Conservation (phyloP, 371 early-diverging fungal genomes). For the Haplosporangium sp. region DNA sequence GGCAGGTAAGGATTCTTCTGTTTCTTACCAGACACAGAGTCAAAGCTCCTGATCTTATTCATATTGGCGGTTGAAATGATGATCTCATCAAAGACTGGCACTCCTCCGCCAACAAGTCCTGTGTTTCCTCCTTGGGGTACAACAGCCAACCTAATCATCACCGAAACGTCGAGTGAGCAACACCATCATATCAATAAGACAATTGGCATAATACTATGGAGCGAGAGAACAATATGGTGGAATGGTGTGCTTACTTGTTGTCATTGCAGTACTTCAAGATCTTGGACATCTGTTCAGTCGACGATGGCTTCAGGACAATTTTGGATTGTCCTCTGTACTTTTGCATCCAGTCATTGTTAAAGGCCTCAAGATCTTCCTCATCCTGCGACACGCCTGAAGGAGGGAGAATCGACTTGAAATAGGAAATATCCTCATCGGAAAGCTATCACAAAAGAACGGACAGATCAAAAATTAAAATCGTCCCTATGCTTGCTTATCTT, state of each 20-base stretch:
- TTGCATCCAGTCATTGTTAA: conserved; percentile 93
- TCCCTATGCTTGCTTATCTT: background rate
- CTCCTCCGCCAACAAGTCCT: conserved; percentile 88
- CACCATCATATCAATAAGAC: too few relatives aligned
- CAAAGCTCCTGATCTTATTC: conserved; percentile 82
- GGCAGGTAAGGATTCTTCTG: background rate
- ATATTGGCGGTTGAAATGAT: conserved; percentile 81
- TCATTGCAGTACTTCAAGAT: conserved; percentile 91
- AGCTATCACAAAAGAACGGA: conserved; percentile 4
- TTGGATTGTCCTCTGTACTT: conserved; percentile 89
- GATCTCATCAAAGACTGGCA: conserved; percentile 95
- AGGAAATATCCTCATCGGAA: conserved; percentile 65
- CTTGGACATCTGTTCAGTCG: conserved; percentile 85
- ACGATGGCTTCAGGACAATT: conserved; percentile 86
- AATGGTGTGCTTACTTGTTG: conserved; percentile 60
- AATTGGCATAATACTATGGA: too few relatives aligned
- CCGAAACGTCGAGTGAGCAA: too few relatives aligned
- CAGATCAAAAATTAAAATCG: background rate
- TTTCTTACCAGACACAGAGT: conserved; percentile 77
- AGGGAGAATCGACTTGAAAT: conserved; percentile 71
- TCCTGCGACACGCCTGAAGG: conserved; percentile 56
- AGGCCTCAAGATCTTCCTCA: conserved; percentile 69
- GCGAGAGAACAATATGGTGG: too few relatives aligned
- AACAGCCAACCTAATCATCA: conserved; percentile 77
- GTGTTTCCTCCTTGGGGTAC: conserved; percentile 99